phyloP scores from a whole-genome alignment of 139 green algal genomes.

The Tetradesmus obliquus region DNA sequence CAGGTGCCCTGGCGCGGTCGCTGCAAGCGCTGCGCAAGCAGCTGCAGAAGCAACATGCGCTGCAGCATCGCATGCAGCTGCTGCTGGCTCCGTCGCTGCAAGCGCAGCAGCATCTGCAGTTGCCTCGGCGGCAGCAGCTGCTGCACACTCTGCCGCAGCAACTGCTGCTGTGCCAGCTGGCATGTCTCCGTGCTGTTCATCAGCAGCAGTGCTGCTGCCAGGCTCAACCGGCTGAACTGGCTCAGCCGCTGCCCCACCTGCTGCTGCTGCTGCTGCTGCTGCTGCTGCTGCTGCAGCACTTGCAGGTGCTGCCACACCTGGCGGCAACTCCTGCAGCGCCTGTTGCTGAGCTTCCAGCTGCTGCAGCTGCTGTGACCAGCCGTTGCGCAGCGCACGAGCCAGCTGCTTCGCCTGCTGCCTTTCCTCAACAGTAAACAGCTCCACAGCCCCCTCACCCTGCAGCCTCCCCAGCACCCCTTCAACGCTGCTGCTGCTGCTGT shows the following conservation, averaged over 20 bases:
- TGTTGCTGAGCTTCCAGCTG: not conserved
- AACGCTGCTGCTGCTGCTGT: not conserved
- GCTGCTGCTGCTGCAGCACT: not conserved
- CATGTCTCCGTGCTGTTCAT: too few species aligned
- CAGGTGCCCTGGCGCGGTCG: too few species aligned
- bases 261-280: not conserved
- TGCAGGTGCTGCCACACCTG: not conserved
- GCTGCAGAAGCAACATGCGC: not conserved
- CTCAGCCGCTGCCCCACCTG: not conserved
- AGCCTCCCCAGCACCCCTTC: not conserved
- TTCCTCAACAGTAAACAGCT: not conserved
- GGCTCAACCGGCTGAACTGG: not conserved
- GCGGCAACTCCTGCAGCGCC: not conserved
- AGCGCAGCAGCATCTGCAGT: too few species aligned
- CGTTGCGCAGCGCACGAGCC: not conserved
- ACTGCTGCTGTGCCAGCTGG: too few species aligned
- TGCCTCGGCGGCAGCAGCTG: not conserved
- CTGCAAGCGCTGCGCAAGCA: not conserved
- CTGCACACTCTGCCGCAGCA: too few species aligned
- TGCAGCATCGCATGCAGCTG: not conserved
- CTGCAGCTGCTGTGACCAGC: slow-evolving; percentile 10
- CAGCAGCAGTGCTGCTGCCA: not conserved
- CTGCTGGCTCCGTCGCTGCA: not conserved
- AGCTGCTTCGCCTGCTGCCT: not conserved
- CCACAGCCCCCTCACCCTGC: not conserved